Evolutionary conservation across 192 early-diverging fungal species (phyloP).

Genomic region (Pilobolus umbonatus): DNA sequence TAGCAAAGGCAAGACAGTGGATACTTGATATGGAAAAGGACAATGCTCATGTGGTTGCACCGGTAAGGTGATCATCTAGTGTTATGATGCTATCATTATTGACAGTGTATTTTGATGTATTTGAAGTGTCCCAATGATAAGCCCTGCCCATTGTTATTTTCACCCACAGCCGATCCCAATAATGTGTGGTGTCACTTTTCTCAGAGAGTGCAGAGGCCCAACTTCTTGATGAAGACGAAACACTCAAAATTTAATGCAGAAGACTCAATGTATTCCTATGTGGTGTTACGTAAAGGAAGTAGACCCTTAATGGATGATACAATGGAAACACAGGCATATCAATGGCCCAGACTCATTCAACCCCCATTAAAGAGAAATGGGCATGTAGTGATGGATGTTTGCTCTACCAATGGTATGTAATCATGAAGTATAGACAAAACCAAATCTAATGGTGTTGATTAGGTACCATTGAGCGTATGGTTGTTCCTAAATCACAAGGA

Average conservation of each 20-base stretch:
- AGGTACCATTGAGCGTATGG: conserved; percentile 63
- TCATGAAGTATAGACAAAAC: too few species aligned
- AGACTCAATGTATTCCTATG: conserved; percentile 75
- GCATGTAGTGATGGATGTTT: conserved; percentile 71
- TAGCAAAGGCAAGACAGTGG: conserved; percentile 62
- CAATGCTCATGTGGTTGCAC: conserved; percentile 70
- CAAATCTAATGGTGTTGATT: conserved; percentile 30
- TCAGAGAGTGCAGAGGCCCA: conserved; percentile 65
- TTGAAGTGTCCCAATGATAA: conserved; percentile 67
- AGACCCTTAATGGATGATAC: conserved; percentile 28
- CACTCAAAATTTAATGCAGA: conserved; percentile 62
- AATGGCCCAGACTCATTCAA: conserved; percentile 67
- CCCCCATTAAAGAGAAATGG: conserved; percentile 76
- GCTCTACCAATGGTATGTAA: conserved; percentile 47
- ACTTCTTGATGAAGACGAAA: conserved; percentile 63
- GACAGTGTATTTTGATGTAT: neutral
- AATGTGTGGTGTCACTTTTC: conserved; percentile 80
- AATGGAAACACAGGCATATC: conserved; percentile 36
- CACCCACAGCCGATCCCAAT: conserved; percentile 28
- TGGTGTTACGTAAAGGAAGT: conserved; percentile 64
- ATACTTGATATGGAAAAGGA: conserved; percentile 44
- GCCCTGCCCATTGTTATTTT: conserved; percentile 61
- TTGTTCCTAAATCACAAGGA: conserved; percentile 64
- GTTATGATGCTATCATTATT: neutral
- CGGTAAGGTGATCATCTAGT: too few species aligned